Evolutionary conservation across 2,329 filamentous ascomycete species (phyloP), one percentile per base, ranked within the genome.

Genomic region (Trichocomaceae sp.): DNA sequence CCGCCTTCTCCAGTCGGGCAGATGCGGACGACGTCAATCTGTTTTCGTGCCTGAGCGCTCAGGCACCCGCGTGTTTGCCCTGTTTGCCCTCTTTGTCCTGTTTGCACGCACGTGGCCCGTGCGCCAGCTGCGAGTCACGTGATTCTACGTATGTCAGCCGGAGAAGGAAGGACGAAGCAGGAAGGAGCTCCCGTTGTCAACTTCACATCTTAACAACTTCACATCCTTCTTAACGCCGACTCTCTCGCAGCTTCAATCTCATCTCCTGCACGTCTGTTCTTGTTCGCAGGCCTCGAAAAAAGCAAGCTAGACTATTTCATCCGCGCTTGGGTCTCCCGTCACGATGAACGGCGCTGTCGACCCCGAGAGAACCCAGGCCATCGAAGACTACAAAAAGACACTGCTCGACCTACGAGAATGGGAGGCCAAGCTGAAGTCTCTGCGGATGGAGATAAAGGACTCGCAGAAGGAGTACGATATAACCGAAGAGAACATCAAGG

Each of bases 401-500:
- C 82, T 92, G 65, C 82, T 96, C 67, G 92, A 99, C 75, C 95
- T 95, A 65, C 84, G 95, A 75, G 93, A 99, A 81, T 97, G 90
- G 90, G 95, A 99, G 75, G 87, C 92, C 51, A 99, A 97, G 81
- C 83, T 99, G 59, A 99, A 97, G 79, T 83, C 86, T 52, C 78
- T 99, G 65, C 88, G 93, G 60, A 79, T 96, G 75, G 93, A 96
- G 64, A 96, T 99, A 74, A 99, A 97, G 78, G 90, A 87, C 57
- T 76, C 97, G 54, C 90, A 96, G 71, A 90, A 88, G 69, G 91
- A 97, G 66, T 99, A 91, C 68, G 92, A 99, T 72, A 85, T 92
- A 63, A 97, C 93, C 52, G 93, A 99, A 72, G 95, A 99, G 63
- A 97, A 97, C 77, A 97, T 99, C 80, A 99, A 99, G 80, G 93